A percentile compares a stretch with the other conserved stretches of the same genome.
phyloP scores from a whole-genome alignment of 2,329 filamentous ascomycete species.

The Cytospora piceicola region DNA sequence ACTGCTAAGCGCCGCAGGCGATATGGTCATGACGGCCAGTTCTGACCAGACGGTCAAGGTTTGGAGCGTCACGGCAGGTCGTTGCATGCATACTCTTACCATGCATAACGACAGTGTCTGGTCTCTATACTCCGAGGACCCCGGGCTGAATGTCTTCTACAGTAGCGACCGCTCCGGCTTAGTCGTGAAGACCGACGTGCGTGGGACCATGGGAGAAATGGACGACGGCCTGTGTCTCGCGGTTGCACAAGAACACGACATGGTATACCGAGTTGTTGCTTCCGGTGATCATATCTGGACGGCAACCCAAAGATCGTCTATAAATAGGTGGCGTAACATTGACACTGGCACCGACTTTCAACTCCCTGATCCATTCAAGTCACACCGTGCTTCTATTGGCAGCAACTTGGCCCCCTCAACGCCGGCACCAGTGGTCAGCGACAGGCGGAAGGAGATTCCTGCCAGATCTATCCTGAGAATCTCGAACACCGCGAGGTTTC shows the following conservation, averaged over 20 bases:
- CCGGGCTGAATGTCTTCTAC: conserved; percentile 86
- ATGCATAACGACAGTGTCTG: conserved; percentile 99
- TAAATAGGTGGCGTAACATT: conserved; percentile 88
- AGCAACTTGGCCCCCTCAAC: conserved; percentile 43
- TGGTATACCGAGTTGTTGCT: conserved; percentile 69
- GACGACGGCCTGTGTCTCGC: conserved; percentile 90
- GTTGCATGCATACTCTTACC: conserved; percentile 96
- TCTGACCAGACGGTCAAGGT: conserved; percentile 97
- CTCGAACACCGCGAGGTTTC: conserved; percentile 82
- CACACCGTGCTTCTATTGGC: conserved; percentile 52
- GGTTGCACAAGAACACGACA: conserved; percentile 89
- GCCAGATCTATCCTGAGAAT: conserved; percentile 78
- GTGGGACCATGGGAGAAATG: conserved; percentile 71
- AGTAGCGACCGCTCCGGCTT: conserved; percentile 90
- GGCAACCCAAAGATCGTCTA: conserved; percentile 85
- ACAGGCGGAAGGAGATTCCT: conserved; percentile 68
- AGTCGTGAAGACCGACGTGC: conserved; percentile 94
- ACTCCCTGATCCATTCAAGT: conserved; percentile 58
- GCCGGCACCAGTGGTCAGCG: conserved; percentile 41
- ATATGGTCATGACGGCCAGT: conserved; percentile 91
- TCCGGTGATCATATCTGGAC: conserved; percentile 85
- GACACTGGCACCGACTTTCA: conserved; percentile 76
- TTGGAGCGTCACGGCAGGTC: conserved; percentile 92
- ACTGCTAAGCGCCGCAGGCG: conserved; percentile 83
- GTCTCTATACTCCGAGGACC: conserved; percentile 90